Evolutionary conservation across 179 eudicot genomes (phyloP).

Genomic region (Beta corolliflora): DNA sequence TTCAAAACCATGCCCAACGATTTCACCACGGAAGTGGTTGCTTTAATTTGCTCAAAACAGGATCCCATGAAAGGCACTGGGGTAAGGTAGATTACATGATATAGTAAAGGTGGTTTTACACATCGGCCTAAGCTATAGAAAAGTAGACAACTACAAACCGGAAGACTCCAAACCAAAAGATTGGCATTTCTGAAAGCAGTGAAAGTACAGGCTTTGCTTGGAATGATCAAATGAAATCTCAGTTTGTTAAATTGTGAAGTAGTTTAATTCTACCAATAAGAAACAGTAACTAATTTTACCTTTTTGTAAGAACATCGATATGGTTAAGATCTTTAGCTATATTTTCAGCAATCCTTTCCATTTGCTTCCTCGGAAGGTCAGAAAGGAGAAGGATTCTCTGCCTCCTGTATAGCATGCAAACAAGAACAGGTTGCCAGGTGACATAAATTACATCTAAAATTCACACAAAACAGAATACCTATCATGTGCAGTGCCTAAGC

Average conservation of each 20-base stretch:
- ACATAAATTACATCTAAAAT: background rate
- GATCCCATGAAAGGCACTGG: background rate
- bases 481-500: slow-evolving; percentile 83
- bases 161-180: background rate
- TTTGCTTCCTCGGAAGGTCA: slow-evolving; percentile 90
- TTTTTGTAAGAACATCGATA: slow-evolving; percentile 83
- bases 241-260: background rate
- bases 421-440: slow-evolving; percentile 13
- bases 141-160: background rate
- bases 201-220: background rate
- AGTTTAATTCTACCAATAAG: background rate
- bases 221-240: background rate
- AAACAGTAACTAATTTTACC: slow-evolving; percentile 41
- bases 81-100: background rate
- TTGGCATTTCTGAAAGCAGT: background rate
- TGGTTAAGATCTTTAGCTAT: slow-evolving; percentile 83
- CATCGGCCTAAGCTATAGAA: no score
- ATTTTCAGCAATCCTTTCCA: slow-evolving; percentile 76
- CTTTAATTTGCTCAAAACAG: background rate
- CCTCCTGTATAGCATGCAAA: slow-evolving; percentile 51
- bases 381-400: slow-evolving; percentile 93
- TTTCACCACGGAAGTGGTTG: background rate
- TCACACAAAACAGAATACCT: slow-evolving; percentile 49
- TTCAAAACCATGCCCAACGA: background rate
- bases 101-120: background rate